Conservation (phyloP, 805 yeast genomes). For the Wickerhamomyces kurtzmanii region DNA sequence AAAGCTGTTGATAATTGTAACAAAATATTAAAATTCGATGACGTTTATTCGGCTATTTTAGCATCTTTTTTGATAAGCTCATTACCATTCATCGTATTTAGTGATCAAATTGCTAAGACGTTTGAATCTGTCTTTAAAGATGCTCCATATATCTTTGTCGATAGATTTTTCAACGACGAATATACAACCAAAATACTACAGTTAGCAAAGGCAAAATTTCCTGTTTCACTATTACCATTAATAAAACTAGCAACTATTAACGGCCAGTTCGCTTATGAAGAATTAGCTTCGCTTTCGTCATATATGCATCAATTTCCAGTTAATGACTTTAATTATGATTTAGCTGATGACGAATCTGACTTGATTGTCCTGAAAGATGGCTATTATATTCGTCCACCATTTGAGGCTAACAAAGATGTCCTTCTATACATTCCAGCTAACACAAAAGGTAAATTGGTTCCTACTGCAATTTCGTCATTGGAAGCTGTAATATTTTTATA, state of each 20-base stretch:
- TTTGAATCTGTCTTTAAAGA: slow-evolving; percentile 18
- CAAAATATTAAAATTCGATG: slow-evolving; percentile 35
- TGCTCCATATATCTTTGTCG: slow-evolving; percentile 27
- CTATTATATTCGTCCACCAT: slow-evolving; percentile 46
- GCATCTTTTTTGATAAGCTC: slow-evolving; percentile 23
- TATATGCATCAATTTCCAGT: slow-evolving; percentile 41
- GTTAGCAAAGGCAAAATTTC: slow-evolving; percentile 65
- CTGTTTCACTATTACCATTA: slow-evolving; percentile 52
- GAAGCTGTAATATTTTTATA: slow-evolving; percentile 55
- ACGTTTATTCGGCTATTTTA: slow-evolving; percentile 35
- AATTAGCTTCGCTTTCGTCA: slow-evolving; percentile 47
- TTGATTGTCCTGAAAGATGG: slow-evolving; percentile 38
- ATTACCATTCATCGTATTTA: slow-evolving; percentile 37
- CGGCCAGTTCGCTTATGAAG: slow-evolving; percentile 56
- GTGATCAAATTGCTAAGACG: slow-evolving; percentile 20
- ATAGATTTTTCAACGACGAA: slow-evolving; percentile 23
- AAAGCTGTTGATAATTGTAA: slow-evolving; percentile 30
- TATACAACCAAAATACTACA: slow-evolving; percentile 22
- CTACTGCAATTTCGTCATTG: slow-evolving; percentile 29
- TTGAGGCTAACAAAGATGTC: slow-evolving; percentile 35
- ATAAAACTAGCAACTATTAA: slow-evolving; percentile 52
- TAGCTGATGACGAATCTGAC: slow-evolving; percentile 36
- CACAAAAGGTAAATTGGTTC: slow-evolving; percentile 65
- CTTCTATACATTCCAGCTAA: slow-evolving; percentile 37
- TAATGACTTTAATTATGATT: slow-evolving; percentile 30